These are phyloP conservation scores for Anthracocystis setariae DNA, from an alignment of 1,284 basidiomycete species.

Conservation along the genomic window DNA sequence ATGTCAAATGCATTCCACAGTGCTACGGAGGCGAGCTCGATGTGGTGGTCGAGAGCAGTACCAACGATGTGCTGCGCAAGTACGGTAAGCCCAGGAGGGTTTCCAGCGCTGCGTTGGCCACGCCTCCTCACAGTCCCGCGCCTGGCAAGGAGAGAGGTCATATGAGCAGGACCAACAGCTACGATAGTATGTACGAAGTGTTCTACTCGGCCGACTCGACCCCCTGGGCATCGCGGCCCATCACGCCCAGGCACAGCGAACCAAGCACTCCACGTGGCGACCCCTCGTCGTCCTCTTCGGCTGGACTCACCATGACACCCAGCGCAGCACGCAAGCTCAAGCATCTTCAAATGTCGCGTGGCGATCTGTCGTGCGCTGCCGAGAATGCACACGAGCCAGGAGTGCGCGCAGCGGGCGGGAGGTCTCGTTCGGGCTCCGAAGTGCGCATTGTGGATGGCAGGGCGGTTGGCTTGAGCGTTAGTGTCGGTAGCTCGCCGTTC, in stretches of 20 bases:
- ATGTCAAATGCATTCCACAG: constrained; percentile 71
- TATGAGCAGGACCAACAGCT: constrained; percentile 49
- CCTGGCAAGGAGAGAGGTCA: background rate
- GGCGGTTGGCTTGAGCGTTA: constrained; percentile 39
- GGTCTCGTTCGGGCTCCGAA: constrained; percentile 13
- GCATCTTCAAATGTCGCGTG: constrained; percentile 56
- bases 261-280: constrained; percentile 38
- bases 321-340: constrained; percentile 52
- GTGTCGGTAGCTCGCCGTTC: constrained; percentile 17
- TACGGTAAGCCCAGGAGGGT: constrained; percentile 42
- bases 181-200: constrained; percentile 63
- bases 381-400: constrained; percentile 19
- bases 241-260: constrained; percentile 51
- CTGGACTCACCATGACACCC: constrained; percentile 44
- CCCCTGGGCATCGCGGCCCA: constrained; percentile 44
- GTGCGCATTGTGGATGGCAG: constrained; percentile 27
- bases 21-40: constrained; percentile 58
- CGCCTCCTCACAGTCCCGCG: constrained; percentile 15
- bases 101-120: constrained; percentile 3
- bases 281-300: background rate
- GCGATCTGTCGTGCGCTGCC: constrained; percentile 33
- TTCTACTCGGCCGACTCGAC: constrained; percentile 54
- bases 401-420: background rate
- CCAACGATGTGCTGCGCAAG: constrained; percentile 60
- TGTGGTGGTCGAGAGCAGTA: constrained; percentile 41